Conservation (phyloP, 2,329 filamentous ascomycete species). For the Aspergillus ochraceoroseus region DNA sequence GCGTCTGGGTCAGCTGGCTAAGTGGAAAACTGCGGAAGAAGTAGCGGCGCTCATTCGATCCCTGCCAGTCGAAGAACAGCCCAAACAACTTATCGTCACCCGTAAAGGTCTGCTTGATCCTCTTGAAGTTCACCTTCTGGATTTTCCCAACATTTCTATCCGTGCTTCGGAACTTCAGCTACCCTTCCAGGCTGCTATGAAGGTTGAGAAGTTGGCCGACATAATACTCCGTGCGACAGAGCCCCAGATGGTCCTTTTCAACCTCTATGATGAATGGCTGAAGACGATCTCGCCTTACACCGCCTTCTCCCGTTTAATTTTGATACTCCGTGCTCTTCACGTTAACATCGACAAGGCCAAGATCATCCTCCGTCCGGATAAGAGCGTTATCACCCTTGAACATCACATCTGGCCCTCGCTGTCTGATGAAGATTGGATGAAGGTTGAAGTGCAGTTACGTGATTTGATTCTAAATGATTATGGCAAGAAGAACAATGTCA, state of each 20-base stretch:
- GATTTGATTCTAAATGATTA: slow-evolving; percentile 98
- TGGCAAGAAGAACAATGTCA: slow-evolving; percentile 99
- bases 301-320: slow-evolving; percentile 87
- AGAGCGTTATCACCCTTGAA: slow-evolving; percentile 95
- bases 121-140: slow-evolving; percentile 90
- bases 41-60: slow-evolving; percentile 95
- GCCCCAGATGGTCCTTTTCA: slow-evolving; percentile 99
- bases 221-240: slow-evolving; percentile 98
- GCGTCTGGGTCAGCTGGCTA: slow-evolving; percentile 93
- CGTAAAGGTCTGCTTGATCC: slow-evolving; percentile 95
- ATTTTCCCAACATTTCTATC: slow-evolving; percentile 99
- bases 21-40: slow-evolving; percentile 99
- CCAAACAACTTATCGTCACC: slow-evolving; percentile 97
- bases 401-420: slow-evolving; percentile 98
- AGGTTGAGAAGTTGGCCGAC: slow-evolving; percentile 97
- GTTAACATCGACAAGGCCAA: slow-evolving; percentile 99
- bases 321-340: slow-evolving; percentile 90
- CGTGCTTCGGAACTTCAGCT: slow-evolving; percentile 93
- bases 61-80: slow-evolving; percentile 93
- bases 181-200: slow-evolving; percentile 99
- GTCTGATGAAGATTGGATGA: slow-evolving; percentile 96
- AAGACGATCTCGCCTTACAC: slow-evolving; percentile 99
- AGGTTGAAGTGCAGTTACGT: slow-evolving; percentile 93
- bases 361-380: slow-evolving; percentile 87
- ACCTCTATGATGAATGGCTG: slow-evolving; percentile 96